Evolutionary conservation across 169 alveolate species (phyloP).

Genomic region (Ophryocystis elektroscirrha): DNA sequence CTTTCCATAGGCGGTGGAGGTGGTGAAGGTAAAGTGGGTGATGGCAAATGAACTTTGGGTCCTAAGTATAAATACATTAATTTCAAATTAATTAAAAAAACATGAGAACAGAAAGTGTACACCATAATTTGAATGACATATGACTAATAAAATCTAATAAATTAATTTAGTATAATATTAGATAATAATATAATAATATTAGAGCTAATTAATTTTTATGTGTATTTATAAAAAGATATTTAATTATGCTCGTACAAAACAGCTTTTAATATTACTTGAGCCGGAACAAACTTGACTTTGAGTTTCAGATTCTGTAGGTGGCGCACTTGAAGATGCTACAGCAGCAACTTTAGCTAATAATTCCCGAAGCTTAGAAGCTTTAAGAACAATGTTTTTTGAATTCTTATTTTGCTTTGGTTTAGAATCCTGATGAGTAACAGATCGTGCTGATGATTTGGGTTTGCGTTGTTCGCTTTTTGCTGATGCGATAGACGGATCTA

Average conservation of each 20-base stretch:
- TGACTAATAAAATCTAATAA: too few species aligned
- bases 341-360: background rate
- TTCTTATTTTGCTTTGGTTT: background rate
- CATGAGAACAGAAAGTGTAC: too few species aligned
- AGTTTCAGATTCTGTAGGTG: background rate
- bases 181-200: background rate
- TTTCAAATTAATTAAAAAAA: too few species aligned
- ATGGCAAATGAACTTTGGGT: too few species aligned
- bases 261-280: background rate
- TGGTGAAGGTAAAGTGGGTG: too few species aligned
- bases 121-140: too few species aligned
- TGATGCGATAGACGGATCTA: background rate
- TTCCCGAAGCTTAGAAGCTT: background rate
- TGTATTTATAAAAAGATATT: background rate
- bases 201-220: background rate
- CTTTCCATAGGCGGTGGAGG: too few species aligned
- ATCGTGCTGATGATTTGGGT: background rate
- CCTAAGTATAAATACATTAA: too few species aligned
- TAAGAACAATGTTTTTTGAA: background rate
- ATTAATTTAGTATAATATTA: background rate
- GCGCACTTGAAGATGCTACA: background rate
- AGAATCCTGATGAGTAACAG: background rate
- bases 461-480: background rate
- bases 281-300: background rate
- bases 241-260: background rate